phyloP scores from a whole-genome alignment of 139 green algal species.

The Chlorella sp. region DNA sequence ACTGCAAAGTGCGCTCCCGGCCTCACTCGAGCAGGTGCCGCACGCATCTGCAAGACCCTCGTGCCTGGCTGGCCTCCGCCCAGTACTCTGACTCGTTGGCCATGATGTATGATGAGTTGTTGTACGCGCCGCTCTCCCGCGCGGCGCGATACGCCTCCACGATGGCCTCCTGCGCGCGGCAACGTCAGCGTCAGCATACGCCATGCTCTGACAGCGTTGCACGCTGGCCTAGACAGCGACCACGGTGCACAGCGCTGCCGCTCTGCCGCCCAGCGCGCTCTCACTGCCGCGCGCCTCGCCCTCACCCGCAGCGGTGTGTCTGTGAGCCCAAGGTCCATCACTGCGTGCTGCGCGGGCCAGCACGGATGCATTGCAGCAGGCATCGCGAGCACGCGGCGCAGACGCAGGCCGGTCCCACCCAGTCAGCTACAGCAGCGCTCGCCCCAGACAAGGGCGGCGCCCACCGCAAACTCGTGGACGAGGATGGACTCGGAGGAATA shows the following conservation, averaged over 20 bases:
- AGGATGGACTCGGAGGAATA: constrained; percentile 70
- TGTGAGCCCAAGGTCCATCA: constrained; percentile 41
- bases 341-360: constrained; percentile 27
- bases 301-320: constrained; percentile 11
- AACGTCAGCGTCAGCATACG: neutral
- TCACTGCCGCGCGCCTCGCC: neutral
- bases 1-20: too few species aligned
- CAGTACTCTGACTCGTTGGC: constrained; percentile 79
- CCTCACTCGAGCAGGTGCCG: too few species aligned
- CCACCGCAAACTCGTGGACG: constrained; percentile 69
- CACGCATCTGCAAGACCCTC: too few species aligned
- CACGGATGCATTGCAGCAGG: too few species aligned
- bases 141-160: constrained; percentile 29
- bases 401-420: neutral
- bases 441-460: neutral
- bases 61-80: constrained; percentile 71
- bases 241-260: neutral
- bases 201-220: neutral
- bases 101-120: constrained; percentile 41
- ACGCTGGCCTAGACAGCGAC: neutral
- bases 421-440: constrained; percentile 48
- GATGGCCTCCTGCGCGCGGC: constrained; percentile 16
- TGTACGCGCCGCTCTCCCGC: constrained; percentile 1
- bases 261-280: neutral
- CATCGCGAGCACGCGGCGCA: too few species aligned